Evolutionary conservation across 441 rosid species (phyloP), one percentile per base, ranked within the genome.

Genomic region (Hypseocharis bilobata): DNA sequence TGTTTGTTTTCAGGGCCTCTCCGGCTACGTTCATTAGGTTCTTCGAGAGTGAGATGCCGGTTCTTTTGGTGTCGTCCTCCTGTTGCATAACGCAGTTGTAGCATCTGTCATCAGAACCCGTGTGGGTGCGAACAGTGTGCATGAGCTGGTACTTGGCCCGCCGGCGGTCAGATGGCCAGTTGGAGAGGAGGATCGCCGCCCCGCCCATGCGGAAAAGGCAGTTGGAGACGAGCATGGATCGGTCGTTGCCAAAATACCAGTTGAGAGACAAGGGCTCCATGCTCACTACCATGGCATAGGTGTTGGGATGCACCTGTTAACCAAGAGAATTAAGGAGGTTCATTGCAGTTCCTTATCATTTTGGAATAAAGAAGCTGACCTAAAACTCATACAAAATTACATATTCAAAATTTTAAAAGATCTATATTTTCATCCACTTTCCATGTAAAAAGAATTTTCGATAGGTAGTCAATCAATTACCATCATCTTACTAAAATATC

Each of bases 191-290:
- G 63, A 72, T 62, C 0, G 76, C 71, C 0, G 76, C 67, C 11
- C 71, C 71, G 22, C 76, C 76, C 67, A 72, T 62, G 34, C 76
- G 67, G 63, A 72, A 72, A 25, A 72, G 67, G 49, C 76, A 71
- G 61, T 71, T 71, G 2, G 74, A 65, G 36, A 71, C 65, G 36
- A 71, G 74, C 74, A 71, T 71, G 14, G 74, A 51, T 8, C 71
- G 63, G 64, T 66, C 76, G 5, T 72, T 72, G 25, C 76, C 76
- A 23, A 62, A 66, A 54, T 72, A 72, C 76, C 76, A 72, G 63
- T 72, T 72, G 6, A 66, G 64, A 32, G 71, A 61, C 4, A 72
- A 36, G 17, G 61, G 62, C 60, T 72, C 76, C 71, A 66, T 72
- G 67, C 71, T 72, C 22, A 72, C 76, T 14, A 72, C 76, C 4